Conservation (phyloP, 2,329 filamentous ascomycete species). For the Fusarium nygamai region DNA sequence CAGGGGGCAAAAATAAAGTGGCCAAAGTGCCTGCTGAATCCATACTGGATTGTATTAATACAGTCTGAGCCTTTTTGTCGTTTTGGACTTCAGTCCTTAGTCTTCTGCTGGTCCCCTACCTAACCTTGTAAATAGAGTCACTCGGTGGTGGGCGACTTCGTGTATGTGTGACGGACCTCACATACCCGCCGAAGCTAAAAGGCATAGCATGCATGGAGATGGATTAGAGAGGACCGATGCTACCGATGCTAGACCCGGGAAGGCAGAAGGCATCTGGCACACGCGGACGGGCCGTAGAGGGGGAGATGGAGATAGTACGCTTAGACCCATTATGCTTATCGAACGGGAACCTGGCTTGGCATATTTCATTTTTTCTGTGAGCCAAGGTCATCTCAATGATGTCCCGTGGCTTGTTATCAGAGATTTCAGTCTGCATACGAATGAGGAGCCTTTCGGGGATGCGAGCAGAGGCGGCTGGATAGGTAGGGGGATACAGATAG, state of each 20-base stretch:
- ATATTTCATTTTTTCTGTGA: not conserved
- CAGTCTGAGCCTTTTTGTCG: not conserved
- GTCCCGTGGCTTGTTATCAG: slow-evolving; percentile 4
- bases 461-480: slow-evolving; percentile 24
- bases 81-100: not conserved
- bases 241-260: slow-evolving; percentile 32
- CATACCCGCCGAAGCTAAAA: slow-evolving; percentile 46
- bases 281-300: slow-evolving; percentile 43
- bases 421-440: slow-evolving; percentile 30
- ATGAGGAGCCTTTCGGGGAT: slow-evolving; percentile 19
- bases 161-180: slow-evolving; percentile 39
- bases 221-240: slow-evolving; percentile 34
- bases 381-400: not conserved
- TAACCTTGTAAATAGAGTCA: slow-evolving; percentile 2
- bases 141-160: slow-evolving; percentile 6
- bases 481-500: slow-evolving; percentile 11
- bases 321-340: slow-evolving; percentile 30
- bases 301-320: slow-evolving; percentile 22
- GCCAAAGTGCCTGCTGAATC: not conserved
- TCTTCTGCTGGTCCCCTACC: not conserved
- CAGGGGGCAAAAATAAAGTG: not conserved
- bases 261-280: slow-evolving; percentile 32
- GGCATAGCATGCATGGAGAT: slow-evolving; percentile 41
- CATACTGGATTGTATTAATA: not conserved
- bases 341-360: not conserved